Evolutionary conservation across 176 grass and related monocot genomes (phyloP).

Genomic region (Microstegium vimineum): DNA sequence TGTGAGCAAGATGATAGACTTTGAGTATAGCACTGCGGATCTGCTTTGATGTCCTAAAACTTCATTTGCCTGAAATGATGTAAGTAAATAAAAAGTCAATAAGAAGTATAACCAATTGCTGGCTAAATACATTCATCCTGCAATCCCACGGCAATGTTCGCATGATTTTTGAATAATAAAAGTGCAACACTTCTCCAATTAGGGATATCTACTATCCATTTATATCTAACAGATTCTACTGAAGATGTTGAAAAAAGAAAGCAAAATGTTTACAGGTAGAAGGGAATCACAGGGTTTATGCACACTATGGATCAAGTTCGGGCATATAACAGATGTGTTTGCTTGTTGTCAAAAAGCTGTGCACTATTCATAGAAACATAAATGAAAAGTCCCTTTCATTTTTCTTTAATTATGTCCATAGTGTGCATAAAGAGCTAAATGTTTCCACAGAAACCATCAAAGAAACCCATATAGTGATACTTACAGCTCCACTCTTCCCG

Average conservation of each 20-base stretch:
- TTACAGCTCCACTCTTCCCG: constrained; percentile 62
- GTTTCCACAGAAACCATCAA: background rate
- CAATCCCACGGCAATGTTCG: background rate
- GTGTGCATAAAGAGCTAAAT: background rate
- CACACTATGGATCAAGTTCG: background rate
- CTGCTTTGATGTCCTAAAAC: constrained; percentile 46
- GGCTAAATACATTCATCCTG: background rate
- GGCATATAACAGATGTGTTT: background rate
- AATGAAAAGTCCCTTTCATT: background rate
- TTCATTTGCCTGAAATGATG: constrained; percentile 55
- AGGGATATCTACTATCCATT: background rate
- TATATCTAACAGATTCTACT: constrained; percentile 1
- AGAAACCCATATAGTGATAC: constrained; percentile 13
- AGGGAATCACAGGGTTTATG: background rate
- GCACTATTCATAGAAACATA: background rate
- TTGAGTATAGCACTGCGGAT: constrained; percentile 51
- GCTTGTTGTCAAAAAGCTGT: background rate
- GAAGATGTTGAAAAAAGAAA: background rate
- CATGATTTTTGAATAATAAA: background rate
- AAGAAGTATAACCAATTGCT: background rate
- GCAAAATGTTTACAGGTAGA: background rate
- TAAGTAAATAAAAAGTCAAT: background rate
- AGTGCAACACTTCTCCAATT: background rate
- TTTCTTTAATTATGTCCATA: background rate
- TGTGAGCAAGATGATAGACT: constrained; percentile 63